Percentiles rank a stretch among this genome's conserved stretches.
Evolutionary conservation across 2,329 filamentous ascomycete species (phyloP).

Genomic region (Tympanopsis confertula): DNA sequence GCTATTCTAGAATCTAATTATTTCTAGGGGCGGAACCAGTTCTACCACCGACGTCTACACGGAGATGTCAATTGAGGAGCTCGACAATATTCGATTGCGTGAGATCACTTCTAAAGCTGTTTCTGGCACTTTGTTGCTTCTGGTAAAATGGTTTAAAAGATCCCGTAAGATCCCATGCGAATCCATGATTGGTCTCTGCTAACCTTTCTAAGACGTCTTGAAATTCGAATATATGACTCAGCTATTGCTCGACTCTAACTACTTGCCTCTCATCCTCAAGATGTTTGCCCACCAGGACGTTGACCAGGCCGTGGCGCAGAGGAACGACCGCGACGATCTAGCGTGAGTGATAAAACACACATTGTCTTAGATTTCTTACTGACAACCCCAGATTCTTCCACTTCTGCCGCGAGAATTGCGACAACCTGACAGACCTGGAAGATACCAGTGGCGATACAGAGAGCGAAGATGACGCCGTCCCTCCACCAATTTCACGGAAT

Average conservation of each 20-base stretch:
- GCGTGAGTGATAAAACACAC: conserved; percentile 41
- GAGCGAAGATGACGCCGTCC: conserved; percentile 67
- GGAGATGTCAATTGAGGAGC: conserved; percentile 41
- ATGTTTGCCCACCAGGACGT: conserved; percentile 90
- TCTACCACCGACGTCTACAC: conserved; percentile 34
- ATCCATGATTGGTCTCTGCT: not conserved
- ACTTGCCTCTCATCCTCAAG: conserved; percentile 82
- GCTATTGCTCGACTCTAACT: conserved; percentile 86
- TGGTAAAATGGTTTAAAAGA: conserved; percentile 92
- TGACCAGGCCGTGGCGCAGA: conserved; percentile 77
- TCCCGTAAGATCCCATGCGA: conserved; percentile 54
- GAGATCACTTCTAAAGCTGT: conserved; percentile 88
- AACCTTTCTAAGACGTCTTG: conserved; percentile 55
- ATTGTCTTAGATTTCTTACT: conserved; percentile 7
- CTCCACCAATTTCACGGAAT: conserved; percentile 56
- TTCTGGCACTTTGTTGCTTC: conserved; percentile 74
- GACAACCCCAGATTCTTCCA: conserved; percentile 62
- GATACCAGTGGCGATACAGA: conserved; percentile 22
- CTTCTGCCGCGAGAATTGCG: conserved; percentile 53
- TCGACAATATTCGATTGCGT: conserved; percentile 69
- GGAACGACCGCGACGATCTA: conserved; percentile 69
- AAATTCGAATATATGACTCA: conserved; percentile 96
- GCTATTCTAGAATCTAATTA: conserved; percentile 16
- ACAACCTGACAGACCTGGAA: not conserved
- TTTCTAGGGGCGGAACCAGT: conserved; percentile 18